phyloP scores from a whole-genome alignment of 108 stramenopile species.

The Asterionellopsis glacialis region DNA sequence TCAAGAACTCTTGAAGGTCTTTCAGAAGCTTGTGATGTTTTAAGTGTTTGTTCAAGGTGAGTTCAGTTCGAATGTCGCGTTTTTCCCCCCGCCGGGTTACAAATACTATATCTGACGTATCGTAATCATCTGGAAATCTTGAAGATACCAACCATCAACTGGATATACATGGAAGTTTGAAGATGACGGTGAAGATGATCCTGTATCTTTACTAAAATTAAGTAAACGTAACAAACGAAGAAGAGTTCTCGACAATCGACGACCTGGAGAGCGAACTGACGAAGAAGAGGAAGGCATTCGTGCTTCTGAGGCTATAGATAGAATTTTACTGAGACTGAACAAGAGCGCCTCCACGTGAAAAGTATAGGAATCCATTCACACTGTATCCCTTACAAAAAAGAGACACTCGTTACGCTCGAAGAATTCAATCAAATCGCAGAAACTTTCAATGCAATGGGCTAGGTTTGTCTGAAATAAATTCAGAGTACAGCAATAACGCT shows the following conservation, averaged over 20 bases:
- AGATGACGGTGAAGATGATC: constrained; percentile 33
- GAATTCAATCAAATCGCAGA: no score
- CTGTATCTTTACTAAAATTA: constrained; percentile 43
- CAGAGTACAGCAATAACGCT: no score
- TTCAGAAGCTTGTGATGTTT: constrained; percentile 57
- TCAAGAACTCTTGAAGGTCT: constrained; percentile 64
- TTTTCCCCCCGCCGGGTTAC: no score
- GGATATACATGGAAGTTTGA: constrained; percentile 82
- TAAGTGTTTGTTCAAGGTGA: constrained; percentile 56
- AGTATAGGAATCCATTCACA: no score
- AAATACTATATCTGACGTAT: background rate
- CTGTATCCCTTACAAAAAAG: no score
- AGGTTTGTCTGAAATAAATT: no score
- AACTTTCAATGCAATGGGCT: no score
- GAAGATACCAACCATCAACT: constrained; percentile 63
- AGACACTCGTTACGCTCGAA: no score
- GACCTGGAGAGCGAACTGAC: constrained; percentile 64
- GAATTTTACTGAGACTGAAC: constrained; percentile 71
- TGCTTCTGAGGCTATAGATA: constrained; percentile 76
- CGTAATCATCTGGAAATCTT: background rate
- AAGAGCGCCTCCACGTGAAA: constrained; percentile 23
- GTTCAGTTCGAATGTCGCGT: background rate
- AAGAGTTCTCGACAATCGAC: constrained; percentile 65
- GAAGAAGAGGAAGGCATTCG: constrained; percentile 87
- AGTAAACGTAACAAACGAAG: constrained; percentile 55